Percentiles rank a stretch among this genome's conserved stretches.
phyloP scores from a whole-genome alignment of 2,329 filamentous ascomycete species.

The Microcyclosporella mali region DNA sequence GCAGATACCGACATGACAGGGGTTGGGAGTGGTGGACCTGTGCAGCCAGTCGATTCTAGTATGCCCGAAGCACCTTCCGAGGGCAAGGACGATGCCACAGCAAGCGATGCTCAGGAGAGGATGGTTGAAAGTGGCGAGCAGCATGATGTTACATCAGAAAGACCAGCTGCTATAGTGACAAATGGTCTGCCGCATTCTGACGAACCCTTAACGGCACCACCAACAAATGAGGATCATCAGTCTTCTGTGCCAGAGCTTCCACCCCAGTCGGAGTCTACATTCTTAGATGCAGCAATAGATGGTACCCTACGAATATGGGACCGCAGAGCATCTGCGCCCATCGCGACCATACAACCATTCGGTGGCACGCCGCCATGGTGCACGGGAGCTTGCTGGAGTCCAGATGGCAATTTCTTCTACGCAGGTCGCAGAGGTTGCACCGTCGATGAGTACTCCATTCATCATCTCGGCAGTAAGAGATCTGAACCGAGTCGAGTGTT shows the following conservation, averaged over 20 bases:
- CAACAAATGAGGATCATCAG: constrained; percentile 29
- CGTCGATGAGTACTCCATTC: constrained; percentile 88
- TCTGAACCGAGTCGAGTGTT: constrained; percentile 72
- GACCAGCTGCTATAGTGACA: constrained; percentile 5
- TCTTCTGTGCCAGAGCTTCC: constrained; percentile 30
- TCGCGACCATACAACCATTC: constrained; percentile 70
- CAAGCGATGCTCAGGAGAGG: background rate
- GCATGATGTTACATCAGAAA: constrained; percentile 1
- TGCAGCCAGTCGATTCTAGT: constrained; percentile 35
- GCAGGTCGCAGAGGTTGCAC: constrained; percentile 84
- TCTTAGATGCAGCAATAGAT: constrained; percentile 82
- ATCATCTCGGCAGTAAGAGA: constrained; percentile 55
- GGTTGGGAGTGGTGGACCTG: constrained; percentile 35
- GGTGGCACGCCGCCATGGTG: constrained; percentile 87
- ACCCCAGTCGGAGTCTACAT: constrained; percentile 65
- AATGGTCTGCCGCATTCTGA: constrained; percentile 51
- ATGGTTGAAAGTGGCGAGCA: background rate
- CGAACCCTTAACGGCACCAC: constrained; percentile 34
- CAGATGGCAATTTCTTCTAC: constrained; percentile 92
- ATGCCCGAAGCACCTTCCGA: background rate
- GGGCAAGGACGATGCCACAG: constrained; percentile 1
- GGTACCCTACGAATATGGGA: constrained; percentile 94
- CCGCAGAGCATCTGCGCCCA: constrained; percentile 64
- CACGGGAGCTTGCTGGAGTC: constrained; percentile 94
- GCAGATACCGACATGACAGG: constrained; percentile 41